These are phyloP conservation scores for Nyssa sinensis DNA, from an alignment of 148 eudicot species.

Conservation along the genomic window DNA sequence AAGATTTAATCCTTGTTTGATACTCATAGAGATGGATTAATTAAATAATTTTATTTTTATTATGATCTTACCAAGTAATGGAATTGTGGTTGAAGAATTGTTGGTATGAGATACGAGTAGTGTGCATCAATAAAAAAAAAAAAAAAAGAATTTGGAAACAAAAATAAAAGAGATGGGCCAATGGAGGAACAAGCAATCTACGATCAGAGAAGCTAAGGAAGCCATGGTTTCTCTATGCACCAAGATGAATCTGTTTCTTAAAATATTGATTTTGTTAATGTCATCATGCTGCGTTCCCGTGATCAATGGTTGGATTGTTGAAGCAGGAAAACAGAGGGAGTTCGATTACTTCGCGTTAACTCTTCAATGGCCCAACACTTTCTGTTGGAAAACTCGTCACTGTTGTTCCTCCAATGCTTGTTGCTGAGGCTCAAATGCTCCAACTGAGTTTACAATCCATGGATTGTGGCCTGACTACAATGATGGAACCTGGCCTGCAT, in stretches of 20 bases:
- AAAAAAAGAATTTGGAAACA: no score
- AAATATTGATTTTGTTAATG: slow-evolving; percentile 15
- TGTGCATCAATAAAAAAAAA: no score
- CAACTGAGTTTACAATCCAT: slow-evolving; percentile 74
- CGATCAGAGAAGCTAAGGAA: no score
- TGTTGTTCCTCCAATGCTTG: slow-evolving; percentile 80
- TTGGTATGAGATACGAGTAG: no score
- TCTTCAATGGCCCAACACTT: slow-evolving; percentile 89
- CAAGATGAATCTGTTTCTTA: slow-evolving; percentile 17
- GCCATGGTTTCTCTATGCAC: slow-evolving; percentile 32
- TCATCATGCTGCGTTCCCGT: slow-evolving; percentile 5
- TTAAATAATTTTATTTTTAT: no score
- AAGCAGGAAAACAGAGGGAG: slow-evolving; percentile 46
- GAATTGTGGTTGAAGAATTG: no score
- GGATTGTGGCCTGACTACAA: slow-evolving; percentile 97
- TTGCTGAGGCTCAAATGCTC: slow-evolving; percentile 67
- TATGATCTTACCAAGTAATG: no score
- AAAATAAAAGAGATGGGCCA: no score
- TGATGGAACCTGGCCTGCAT: slow-evolving; percentile 91
- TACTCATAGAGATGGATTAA: no score
- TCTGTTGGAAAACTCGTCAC: slow-evolving; percentile 46
- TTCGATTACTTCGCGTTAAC: slow-evolving; percentile 81
- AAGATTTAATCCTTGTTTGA: no score
- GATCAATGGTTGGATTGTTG: slow-evolving; percentile 9
- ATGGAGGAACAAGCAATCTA: background rate